Evolutionary conservation across 129 eudicot genomes (phyloP).

Genomic region (Chrysanthemum lavandulifolium): DNA sequence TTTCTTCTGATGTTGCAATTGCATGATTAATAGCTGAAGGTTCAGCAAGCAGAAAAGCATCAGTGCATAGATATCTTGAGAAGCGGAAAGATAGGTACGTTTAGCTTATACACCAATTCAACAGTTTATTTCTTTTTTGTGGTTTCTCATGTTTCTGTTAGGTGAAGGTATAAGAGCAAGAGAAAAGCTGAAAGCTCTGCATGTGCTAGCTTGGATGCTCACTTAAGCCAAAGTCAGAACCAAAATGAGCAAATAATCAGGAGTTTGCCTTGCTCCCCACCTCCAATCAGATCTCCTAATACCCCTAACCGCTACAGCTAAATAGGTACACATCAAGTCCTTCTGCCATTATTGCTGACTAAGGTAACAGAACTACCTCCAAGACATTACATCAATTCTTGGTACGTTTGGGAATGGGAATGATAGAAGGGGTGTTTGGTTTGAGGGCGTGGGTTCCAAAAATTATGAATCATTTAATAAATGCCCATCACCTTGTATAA

Average conservation of each 20-base stretch:
- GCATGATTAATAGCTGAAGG: conserved; percentile 43
- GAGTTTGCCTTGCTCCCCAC: conserved; percentile 33
- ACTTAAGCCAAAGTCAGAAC: conserved; percentile 32
- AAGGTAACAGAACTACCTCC: conserved; percentile 34
- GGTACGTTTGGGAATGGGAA: too few relatives aligned
- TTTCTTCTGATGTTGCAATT: background rate
- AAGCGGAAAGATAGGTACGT: conserved; percentile 64
- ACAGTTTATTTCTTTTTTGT: conserved; percentile 12
- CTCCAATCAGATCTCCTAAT: conserved; percentile 46
- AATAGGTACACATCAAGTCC: conserved; percentile 16
- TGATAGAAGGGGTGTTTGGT: too few relatives aligned
- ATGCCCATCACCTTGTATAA: too few relatives aligned
- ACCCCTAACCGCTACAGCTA: conserved; percentile 48
- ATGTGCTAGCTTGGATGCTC: conserved; percentile 43
- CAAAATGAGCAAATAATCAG: conserved; percentile 36
- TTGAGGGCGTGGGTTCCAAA: too few relatives aligned
- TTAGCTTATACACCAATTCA: background rate
- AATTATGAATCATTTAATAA: too few relatives aligned
- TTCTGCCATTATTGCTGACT: conserved; percentile 31
- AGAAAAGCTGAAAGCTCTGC: conserved; percentile 55
- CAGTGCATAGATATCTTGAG: conserved; percentile 71
- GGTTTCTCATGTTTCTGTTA: conserved; percentile 57
- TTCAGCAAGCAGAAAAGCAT: conserved; percentile 65
- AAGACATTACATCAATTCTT: background rate
- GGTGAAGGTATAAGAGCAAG: conserved; percentile 90